Evolutionary conservation across 768 basidiomycete genomes (phyloP).

Genomic region (Russula sp.): DNA sequence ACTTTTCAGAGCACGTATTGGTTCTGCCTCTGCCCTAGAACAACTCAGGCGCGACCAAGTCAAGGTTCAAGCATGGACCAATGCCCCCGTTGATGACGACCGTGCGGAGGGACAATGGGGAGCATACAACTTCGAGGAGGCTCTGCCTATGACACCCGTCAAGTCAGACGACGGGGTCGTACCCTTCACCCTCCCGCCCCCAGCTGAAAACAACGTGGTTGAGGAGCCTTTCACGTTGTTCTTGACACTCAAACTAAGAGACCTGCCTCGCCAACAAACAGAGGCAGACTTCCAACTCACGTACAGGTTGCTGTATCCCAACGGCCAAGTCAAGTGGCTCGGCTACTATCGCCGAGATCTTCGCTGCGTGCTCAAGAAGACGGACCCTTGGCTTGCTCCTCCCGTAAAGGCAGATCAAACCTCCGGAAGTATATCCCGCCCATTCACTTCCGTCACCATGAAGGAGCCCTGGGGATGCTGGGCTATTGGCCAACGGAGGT

Average conservation of each 20-base stretch:
- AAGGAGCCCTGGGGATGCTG: slow-evolving; percentile 31
- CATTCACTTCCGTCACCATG: slow-evolving; percentile 21
- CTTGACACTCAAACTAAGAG: slow-evolving; percentile 17
- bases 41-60: slow-evolving; percentile 16
- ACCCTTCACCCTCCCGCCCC: slow-evolving; percentile 16
- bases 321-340: slow-evolving; percentile 42
- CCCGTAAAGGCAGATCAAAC: slow-evolving; percentile 26
- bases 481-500: slow-evolving; percentile 29
- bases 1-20: slow-evolving; percentile 20
- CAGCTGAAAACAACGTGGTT: slow-evolving; percentile 1
- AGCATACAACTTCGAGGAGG: slow-evolving; percentile 22
- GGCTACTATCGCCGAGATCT: slow-evolving; percentile 43
- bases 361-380: slow-evolving; percentile 31
- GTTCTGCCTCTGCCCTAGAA: slow-evolving; percentile 19
- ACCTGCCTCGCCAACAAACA: slow-evolving; percentile 14
- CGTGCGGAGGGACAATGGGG: slow-evolving; percentile 20
- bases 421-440: slow-evolving; percentile 25
- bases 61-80: slow-evolving; percentile 25
- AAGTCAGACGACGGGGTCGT: not conserved
- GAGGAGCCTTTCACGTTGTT: slow-evolving; percentile 21
- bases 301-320: slow-evolving; percentile 43
- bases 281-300: slow-evolving; percentile 30
- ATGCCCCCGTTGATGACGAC: slow-evolving; percentile 21
- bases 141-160: not conserved
- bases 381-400: slow-evolving; percentile 27